Base-by-base conservation (phyloP, 768 basidiomycete genomes). In the Kwoniella dendrophila region DNA sequence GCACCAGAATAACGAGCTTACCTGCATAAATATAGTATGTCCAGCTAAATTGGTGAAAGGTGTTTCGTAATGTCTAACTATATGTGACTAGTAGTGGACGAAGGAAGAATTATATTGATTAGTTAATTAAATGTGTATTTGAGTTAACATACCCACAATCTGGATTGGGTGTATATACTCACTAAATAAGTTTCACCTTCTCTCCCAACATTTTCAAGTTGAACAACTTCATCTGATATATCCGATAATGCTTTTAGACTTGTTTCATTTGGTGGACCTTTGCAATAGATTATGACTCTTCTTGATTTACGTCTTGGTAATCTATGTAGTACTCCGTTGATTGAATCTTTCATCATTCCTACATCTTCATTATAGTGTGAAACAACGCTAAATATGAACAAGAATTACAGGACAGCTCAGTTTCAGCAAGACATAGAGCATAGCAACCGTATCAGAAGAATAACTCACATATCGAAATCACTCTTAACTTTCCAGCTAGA, bases 161-260 rank as follows among this genome's bases (percentile, higher is more conserved):
- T n/a, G n/a, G n/a, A n/a, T n/a, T n/a, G n/a, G n/a, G n/a, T n/a
- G n/a, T n/a, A 3, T 7, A n/a, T 4, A 61, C 76, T 56, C 57
- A 79, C 78, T 10, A 79, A 62, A 56, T 79, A 79, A 6, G 78
- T 79, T 49, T 73, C 78, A 18, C 78, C 78, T 49, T 79, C 78
- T 14, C 78, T 44, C 0, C 78, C 78, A 2, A 74, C 43, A 48
- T 79, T 79, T 20, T 54, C 44, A n/a, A 79, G 40, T 20, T 45
- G 43, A 0, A 78, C 65, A 3, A 79, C 72, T 43, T 73, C 74
- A 50, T 78, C 75, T 16, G 49, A 58, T 10, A 63, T 55, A 6
- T 69, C 62, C n/a, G 34, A 41, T 34, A 79, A 30, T 16, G 48
- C 55, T 8, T 58, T 38, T 48, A 65, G 24, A 7, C 64, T 36